Conservation (phyloP, 202 grass and related monocot species). For the Hordeum pubiflorum region DNA sequence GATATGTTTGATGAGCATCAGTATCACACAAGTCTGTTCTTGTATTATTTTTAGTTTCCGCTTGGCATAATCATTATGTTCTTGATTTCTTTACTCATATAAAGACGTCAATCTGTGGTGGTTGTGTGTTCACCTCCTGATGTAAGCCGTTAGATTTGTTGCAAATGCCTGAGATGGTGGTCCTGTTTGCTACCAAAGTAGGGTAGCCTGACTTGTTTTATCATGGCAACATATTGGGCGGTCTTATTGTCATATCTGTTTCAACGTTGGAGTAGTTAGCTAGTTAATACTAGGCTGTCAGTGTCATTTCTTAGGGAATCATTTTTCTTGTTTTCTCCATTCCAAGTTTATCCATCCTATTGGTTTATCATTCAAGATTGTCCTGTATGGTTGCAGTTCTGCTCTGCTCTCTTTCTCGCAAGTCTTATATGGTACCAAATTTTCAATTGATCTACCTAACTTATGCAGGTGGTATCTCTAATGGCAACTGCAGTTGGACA, state of each 20-base stretch:
- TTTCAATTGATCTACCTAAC: background rate
- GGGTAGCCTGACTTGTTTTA: background rate
- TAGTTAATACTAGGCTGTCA: background rate
- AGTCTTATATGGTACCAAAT: background rate
- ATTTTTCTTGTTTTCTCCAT: background rate
- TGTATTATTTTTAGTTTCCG: background rate
- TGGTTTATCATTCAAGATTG: background rate
- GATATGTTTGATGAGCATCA: background rate
- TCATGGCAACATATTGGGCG: background rate
- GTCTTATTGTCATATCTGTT: background rate
- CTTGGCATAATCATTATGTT: background rate
- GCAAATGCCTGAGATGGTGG: background rate
- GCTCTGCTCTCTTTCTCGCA: background rate
- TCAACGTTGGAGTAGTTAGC: background rate
- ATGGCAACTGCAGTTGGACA: constrained; percentile 86
- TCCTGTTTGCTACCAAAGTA: background rate
- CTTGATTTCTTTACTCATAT: background rate
- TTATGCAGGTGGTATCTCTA: constrained; percentile 76
- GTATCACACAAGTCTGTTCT: background rate
- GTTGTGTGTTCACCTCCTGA: background rate
- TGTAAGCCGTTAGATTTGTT: background rate
- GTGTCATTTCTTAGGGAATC: background rate
- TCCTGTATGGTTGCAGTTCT: background rate
- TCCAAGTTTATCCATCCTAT: background rate
- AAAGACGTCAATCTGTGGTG: background rate